These are phyloP conservation scores for Colletotrichum aenigma DNA, from an alignment of 2,329 filamentous ascomycete genomes.

Conservation along the genomic window DNA sequence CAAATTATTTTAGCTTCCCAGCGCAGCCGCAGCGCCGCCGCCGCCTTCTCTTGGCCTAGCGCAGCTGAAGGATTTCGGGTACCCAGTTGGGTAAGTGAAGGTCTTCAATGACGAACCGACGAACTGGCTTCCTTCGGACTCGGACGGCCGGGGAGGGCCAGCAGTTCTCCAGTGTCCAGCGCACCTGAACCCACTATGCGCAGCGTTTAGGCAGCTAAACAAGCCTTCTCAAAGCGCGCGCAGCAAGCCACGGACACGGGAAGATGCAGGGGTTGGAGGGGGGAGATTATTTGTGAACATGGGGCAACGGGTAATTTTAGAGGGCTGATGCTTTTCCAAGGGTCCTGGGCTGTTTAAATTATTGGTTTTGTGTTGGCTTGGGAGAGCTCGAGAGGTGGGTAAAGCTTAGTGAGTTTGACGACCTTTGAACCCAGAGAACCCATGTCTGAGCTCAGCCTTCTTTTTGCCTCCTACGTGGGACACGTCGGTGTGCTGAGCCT, in stretches of 20 bases:
- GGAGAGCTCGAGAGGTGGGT: neutral
- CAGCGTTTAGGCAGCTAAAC: neutral
- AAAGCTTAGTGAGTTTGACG: neutral
- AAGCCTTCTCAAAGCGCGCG: neutral
- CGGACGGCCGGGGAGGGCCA: neutral
- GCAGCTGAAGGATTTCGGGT: neutral
- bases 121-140: neutral
- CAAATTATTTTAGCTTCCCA: neutral
- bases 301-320: neutral
- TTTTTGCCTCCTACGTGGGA: neutral
- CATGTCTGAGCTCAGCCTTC: neutral
- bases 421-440: neutral
- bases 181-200: neutral
- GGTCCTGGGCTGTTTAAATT: neutral
- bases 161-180: neutral
- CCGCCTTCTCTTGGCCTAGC: neutral
- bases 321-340: neutral
- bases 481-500: neutral
- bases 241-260: neutral
- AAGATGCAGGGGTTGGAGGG: neutral
- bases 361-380: neutral
- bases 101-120: neutral
- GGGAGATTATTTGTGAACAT: neutral
- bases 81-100: neutral
- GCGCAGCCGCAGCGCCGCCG: neutral